Percentiles rank a stretch among this genome's conserved stretches.
Conservation (phyloP, 1,284 basidiomycete species). For the Cutaneotrichosporon sp. region DNA sequence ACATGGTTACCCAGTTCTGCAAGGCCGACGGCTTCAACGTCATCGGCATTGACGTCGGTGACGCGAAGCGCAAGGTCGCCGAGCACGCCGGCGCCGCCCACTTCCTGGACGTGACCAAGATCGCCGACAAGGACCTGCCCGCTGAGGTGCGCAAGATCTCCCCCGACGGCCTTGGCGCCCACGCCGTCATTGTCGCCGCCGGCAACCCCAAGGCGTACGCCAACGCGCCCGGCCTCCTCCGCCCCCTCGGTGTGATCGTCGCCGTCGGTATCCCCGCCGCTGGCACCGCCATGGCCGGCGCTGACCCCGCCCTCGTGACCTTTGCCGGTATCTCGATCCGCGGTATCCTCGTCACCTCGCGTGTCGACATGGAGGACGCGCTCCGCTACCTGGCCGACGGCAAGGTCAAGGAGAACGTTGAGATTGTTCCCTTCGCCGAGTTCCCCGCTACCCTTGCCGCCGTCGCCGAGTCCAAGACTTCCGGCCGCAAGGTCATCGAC, state of each 20-base stretch:
- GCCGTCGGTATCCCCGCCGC: slow-evolving; percentile 24
- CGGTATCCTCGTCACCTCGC: slow-evolving; percentile 41
- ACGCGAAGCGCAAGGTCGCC: slow-evolving; percentile 18
- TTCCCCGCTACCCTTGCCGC: slow-evolving; percentile 22
- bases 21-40: slow-evolving; percentile 21
- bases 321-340: slow-evolving; percentile 53
- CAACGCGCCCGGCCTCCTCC: slow-evolving; percentile 17
- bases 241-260: slow-evolving; percentile 18
- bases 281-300: slow-evolving; percentile 43
- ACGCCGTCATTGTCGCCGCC: slow-evolving; percentile 24
- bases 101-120: slow-evolving; percentile 20
- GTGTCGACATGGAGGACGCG: slow-evolving; percentile 24
- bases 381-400: slow-evolving; percentile 19
- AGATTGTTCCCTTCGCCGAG: slow-evolving; percentile 19
- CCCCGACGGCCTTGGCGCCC: slow-evolving; percentile 17
- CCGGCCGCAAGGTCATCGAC: slow-evolving; percentile 23
- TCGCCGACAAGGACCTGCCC: slow-evolving; percentile 8
- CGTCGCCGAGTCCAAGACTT: slow-evolving; percentile 17
- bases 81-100: slow-evolving; percentile 15
- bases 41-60: slow-evolving; percentile 25
- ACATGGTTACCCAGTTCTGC: slow-evolving; percentile 28
- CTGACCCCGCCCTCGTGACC: slow-evolving; percentile 39
- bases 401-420: slow-evolving; percentile 27
- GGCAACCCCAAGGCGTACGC: slow-evolving; percentile 26
- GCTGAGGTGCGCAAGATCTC: slow-evolving; percentile 20